Percentiles rank a stretch among this genome's conserved stretches.
These are phyloP conservation scores for Herpetomonas tarakana DNA, from an alignment of 208 protist species.

Conservation along the genomic window DNA sequence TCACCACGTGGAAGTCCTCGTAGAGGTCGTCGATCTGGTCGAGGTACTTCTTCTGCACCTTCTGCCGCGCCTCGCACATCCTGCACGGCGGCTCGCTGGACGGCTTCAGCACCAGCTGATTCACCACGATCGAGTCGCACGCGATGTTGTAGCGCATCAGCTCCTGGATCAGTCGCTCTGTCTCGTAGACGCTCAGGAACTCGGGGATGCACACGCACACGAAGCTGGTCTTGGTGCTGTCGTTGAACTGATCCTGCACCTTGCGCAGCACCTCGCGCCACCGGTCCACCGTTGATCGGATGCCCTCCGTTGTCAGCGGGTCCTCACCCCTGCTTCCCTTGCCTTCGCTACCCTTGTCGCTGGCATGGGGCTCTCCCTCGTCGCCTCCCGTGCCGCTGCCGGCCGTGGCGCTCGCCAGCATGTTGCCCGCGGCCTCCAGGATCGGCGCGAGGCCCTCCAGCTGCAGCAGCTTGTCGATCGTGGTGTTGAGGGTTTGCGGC, in stretches of 20 bases:
- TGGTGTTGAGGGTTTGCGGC: conserved; percentile 60
- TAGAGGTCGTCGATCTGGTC: conserved; percentile 95
- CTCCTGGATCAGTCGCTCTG: conserved; percentile 98
- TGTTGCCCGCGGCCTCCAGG: conserved; percentile 29
- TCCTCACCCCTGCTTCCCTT: neutral
- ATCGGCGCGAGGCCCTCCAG: conserved; percentile 47
- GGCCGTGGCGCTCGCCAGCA: conserved; percentile 12
- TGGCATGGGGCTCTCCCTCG: neutral
- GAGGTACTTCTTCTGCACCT: conserved; percentile 96
- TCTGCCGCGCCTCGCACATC: conserved; percentile 86
- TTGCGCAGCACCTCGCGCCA: conserved; percentile 39
- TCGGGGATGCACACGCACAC: conserved; percentile 99
- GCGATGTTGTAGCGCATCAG: conserved; percentile 96
- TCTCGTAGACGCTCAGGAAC: conserved; percentile 99
- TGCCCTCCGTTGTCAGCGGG: conserved; percentile 8
- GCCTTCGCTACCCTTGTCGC: neutral
- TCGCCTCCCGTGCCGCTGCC: neutral
- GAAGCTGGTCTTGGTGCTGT: conserved; percentile 93
- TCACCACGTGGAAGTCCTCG: conserved; percentile 94
- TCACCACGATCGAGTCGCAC: conserved; percentile 95
- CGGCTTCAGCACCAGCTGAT: conserved; percentile 90
- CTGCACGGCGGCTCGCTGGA: conserved; percentile 60
- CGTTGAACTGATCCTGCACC: conserved; percentile 62
- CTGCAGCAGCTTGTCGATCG: conserved; percentile 41
- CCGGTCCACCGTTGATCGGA: conserved; percentile 22